Base-by-base conservation (phyloP, 75 land plant species). In the Larix kaempferi region DNA sequence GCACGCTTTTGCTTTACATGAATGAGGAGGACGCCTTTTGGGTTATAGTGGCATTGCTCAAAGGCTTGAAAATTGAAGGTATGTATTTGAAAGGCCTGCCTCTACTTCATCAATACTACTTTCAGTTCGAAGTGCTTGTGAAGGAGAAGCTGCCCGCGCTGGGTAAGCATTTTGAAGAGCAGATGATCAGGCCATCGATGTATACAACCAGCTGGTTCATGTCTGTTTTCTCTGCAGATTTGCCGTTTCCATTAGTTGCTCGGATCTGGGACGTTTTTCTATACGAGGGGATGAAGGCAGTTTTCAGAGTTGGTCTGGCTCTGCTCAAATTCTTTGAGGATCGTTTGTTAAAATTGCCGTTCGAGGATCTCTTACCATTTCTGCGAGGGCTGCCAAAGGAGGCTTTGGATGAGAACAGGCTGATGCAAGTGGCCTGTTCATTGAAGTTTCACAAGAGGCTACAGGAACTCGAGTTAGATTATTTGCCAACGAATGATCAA, bases 1-100 rank as follows among this genome's bases (percentile, higher is more conserved):
- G 35, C 17, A 6, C 16, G 19, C 71, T 66, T 37, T 8, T 37
- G 6, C 6, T 66, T 16, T 17, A 66, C 71, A 17, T 66, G 71
- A 66, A 66, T 19, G 71, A 66, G 6, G 71, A 66, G 17, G 71
- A 66, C 17, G 71, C 71, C 1, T 66, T 66, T 16, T 66, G 71
- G 71, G 44, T 37, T 19, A 35, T 66, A 49, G 71, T 37, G 19
- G 71, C 71, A 37, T 1, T 66, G 71, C 44, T 66, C 13, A 66
- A 66, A 17, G 1, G 29, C 1, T 7, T 0, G 4, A 8, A 25
- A 63, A 12, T 37, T 2, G 19, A 19, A 41, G 44, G 44, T 26
- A 1, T 66, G 19, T 66, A 66, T 66, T 13, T 33, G 29, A 4
- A 33, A 35, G 44, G 19, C 2, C 35, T 13, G 16, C 29, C 19